A percentile compares a stretch with the other conserved stretches of the same genome.
Conservation (phyloP, 208 protist species). For the Leptomonas pyrrhocoris region DNA sequence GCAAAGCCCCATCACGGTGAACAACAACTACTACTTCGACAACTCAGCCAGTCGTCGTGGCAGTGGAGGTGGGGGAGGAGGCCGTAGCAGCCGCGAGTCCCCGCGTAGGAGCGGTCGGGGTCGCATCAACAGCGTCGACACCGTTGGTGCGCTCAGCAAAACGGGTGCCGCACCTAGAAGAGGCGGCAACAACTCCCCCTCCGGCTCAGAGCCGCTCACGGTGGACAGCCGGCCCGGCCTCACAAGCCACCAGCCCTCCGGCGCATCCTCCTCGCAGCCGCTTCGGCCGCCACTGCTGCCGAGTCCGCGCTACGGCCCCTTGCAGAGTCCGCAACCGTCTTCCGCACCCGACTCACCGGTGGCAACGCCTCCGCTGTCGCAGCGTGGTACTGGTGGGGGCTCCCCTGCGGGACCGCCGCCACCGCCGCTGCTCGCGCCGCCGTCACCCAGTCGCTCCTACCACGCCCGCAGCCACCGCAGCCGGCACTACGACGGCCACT, state of each 20-base stretch:
- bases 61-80: background rate
- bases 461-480: slow-evolving; percentile 35
- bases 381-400: background rate
- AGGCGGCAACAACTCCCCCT: slow-evolving; percentile 3
- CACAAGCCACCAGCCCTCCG: slow-evolving; percentile 8
- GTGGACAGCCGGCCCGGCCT: slow-evolving; percentile 10
- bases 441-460: slow-evolving; percentile 42
- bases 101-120: slow-evolving; percentile 11
- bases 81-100: background rate
- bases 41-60: background rate
- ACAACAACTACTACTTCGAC: slow-evolving; percentile 67
- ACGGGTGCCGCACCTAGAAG: background rate
- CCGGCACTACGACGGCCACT: slow-evolving; percentile 18
- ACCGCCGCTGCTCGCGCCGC: slow-evolving; percentile 20
- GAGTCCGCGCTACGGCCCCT: slow-evolving; percentile 15
- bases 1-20: slow-evolving; percentile 49
- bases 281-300: slow-evolving; percentile 17
- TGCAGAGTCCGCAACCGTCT: slow-evolving; percentile 37
- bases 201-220: slow-evolving; percentile 9
- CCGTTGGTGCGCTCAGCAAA: background rate
- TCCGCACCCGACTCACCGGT: slow-evolving; percentile 36
- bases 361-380: slow-evolving; percentile 25
- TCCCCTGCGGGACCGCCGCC: background rate
- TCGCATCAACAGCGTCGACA: slow-evolving; percentile 17
- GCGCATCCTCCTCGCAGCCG: slow-evolving; percentile 8